Percentiles rank a stretch among this genome's conserved stretches.
Conservation (phyloP, 2,329 filamentous ascomycete species). For the Calonectria pseudoreteaudii region DNA sequence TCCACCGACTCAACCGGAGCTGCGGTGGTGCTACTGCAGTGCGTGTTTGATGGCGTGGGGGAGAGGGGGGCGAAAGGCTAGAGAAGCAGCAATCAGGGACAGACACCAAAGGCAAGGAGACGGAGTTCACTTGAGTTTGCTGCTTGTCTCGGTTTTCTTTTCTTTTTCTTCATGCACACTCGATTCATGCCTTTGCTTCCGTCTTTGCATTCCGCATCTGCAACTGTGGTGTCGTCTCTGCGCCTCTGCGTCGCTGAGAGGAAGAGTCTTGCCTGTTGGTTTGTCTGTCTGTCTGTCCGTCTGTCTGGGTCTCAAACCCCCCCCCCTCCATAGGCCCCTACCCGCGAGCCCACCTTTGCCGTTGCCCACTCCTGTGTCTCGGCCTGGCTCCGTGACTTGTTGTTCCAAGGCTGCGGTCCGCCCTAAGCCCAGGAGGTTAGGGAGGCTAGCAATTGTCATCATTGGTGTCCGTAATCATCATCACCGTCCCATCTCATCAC, state of each 20-base stretch:
- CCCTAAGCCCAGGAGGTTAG: not conserved
- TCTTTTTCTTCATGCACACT: not conserved
- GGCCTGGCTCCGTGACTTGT: not conserved
- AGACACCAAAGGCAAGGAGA: not conserved
- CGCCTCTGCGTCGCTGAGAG: not conserved
- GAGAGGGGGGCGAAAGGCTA: not conserved
- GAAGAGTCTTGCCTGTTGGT: too few relatives aligned
- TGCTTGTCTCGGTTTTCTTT: not conserved
- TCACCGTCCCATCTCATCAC: not conserved
- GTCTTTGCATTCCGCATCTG: not conserved
- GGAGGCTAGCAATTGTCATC: not conserved
- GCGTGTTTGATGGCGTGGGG: not conserved
- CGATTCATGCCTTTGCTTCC: conserved; percentile 8
- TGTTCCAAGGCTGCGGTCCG: conserved; percentile 22
- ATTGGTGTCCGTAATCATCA: not conserved
- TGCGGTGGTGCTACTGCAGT: not conserved
- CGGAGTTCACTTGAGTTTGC: not conserved
- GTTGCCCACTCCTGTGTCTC: not conserved
- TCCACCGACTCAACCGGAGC: not conserved
- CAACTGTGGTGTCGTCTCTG: not conserved
- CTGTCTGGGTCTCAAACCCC: not conserved
- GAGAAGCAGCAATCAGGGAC: not conserved
- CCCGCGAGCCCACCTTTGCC: not conserved
- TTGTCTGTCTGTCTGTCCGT: too few relatives aligned
- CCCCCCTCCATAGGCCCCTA: not conserved